These are phyloP conservation scores for Melampsora americana DNA, from an alignment of 1,284 basidiomycete genomes.

Conservation along the genomic window DNA sequence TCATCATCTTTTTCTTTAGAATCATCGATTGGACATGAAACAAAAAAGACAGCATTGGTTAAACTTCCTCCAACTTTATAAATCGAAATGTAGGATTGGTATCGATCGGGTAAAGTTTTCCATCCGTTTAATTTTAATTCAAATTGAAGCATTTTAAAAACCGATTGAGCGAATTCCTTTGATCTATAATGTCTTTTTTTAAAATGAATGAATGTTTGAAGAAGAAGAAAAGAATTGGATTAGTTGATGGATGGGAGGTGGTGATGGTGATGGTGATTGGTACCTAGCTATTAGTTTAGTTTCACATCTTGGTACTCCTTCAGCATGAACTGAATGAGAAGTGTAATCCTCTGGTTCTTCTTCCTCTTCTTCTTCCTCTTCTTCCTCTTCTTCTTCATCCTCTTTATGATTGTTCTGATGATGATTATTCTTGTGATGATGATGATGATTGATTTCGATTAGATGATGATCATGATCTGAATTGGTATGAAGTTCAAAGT, in stretches of 20 bases:
- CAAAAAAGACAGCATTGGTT: constrained; percentile 92
- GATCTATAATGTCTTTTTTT: constrained; percentile 25
- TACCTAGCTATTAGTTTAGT: constrained; percentile 21
- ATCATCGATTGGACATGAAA: constrained; percentile 60
- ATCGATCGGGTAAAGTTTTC: constrained; percentile 13
- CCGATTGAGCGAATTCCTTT: constrained; percentile 9
- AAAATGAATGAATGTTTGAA: background rate
- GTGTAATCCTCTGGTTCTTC: constrained; percentile 26
- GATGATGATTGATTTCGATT: too few species aligned
- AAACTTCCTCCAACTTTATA: constrained; percentile 66
- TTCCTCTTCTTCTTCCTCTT: constrained; percentile 15
- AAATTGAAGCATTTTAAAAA: constrained; percentile 23
- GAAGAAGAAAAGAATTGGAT: background rate
- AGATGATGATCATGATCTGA: too few species aligned
- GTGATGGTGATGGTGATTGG: background rate
- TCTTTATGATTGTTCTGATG: too few species aligned
- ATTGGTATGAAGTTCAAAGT: too few species aligned
- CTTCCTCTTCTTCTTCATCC: too few species aligned
- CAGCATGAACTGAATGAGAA: constrained; percentile 25
- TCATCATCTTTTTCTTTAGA: too few species aligned
- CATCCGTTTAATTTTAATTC: constrained; percentile 27
- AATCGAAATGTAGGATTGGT: constrained; percentile 42
- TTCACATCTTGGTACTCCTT: constrained; percentile 22
- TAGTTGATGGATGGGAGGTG: background rate
- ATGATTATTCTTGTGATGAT: too few species aligned